Base-by-base conservation (phyloP, 768 basidiomycete species). In the Naganishia vishniacii region DNA sequence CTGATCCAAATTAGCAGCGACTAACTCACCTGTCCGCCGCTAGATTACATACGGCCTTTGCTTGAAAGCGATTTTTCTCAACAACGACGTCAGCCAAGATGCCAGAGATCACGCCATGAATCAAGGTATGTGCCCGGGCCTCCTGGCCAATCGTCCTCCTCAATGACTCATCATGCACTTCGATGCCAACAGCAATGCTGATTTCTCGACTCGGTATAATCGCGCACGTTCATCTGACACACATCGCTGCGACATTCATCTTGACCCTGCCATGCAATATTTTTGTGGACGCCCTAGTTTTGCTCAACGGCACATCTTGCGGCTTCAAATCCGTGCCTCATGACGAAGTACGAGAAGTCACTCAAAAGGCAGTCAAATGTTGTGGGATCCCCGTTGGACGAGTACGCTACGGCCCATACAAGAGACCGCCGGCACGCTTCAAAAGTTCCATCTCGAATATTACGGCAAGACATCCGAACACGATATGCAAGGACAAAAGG, bases 251-350 rank as follows among this genome's bases (percentile, higher is more conserved):
- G 4, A 56, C 53, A 18, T 56, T 40, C 37, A 56, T 56, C 13
- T 23, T 56, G 23, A 56, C 37, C 34, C 40, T 40, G 23, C 53
- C 53, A 20, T 40, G 53, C 53, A 56, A 40, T 16, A 26, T 56
- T 20, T 56, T 56, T 23, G 53, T 56, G 31, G 34, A 40, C 34
- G 23, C 34, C 9, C 53, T 56, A 20, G 34, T 56, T 41, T 34
- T 56, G 7, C 34, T 56, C 20, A 56, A 56, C 32, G 53, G 32
- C 34, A 26, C 53, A 12, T 56, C 4, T 23, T 34, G 53, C 23
- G 53, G 34, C 12, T 56, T 56, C 16, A 23, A 37, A 15, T n/a
- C 5, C 23, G 53, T 56, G 11, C 53, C 34, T 11, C 12, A 15
- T 9, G 53, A 56, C 20, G 53, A 56, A 37, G 53, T 56, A 37